These are phyloP conservation scores for Mycosphaerella arachidis DNA, from an alignment of 2,329 filamentous ascomycete genomes.

Conservation along the genomic window DNA sequence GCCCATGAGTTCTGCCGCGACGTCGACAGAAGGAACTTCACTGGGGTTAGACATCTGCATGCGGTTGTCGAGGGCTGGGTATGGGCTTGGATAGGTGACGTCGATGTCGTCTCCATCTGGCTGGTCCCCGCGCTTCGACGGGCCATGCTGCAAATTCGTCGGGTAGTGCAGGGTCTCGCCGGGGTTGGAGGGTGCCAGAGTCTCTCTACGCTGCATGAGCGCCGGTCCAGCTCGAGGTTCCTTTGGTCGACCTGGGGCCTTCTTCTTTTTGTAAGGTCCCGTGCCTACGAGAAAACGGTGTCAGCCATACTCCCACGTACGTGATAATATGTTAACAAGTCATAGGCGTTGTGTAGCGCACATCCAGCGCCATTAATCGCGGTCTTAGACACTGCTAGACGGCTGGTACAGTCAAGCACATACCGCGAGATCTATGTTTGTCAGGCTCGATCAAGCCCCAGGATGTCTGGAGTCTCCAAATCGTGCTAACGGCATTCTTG, in stretches of 20 bases:
- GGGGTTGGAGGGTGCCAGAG: conserved; percentile 13
- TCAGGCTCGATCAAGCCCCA: conserved; percentile 26
- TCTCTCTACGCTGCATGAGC: conserved; percentile 5
- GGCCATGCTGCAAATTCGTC: conserved; percentile 22
- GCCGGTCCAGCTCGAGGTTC: not conserved
- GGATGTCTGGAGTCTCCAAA: conserved; percentile 23
- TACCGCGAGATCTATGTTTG: conserved; percentile 20
- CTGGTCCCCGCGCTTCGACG: conserved; percentile 13
- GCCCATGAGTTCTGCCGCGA: conserved; percentile 25
- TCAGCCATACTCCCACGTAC: too few species aligned
- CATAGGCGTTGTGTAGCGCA: too few species aligned
- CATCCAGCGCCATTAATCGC: too few species aligned
- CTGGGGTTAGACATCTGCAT: not conserved
- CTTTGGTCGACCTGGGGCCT: not conserved
- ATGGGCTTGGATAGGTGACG: conserved; percentile 3
- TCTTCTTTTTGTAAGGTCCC: conserved; percentile 2
- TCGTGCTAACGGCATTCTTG: conserved; percentile 20
- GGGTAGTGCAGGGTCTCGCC: conserved; percentile 22
- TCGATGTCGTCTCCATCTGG: not conserved
- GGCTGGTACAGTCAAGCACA: too few species aligned
- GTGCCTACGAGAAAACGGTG: not conserved
- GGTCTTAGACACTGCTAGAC: too few species aligned
- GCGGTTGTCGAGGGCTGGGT: not conserved
- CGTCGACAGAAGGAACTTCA: conserved; percentile 7
- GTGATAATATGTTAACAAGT: too few species aligned